A percentile compares a stretch with the other conserved stretches of the same genome.
Evolutionary conservation across 352 stramenopile species (phyloP).

Genomic region (Phytophthora ramorum): DNA sequence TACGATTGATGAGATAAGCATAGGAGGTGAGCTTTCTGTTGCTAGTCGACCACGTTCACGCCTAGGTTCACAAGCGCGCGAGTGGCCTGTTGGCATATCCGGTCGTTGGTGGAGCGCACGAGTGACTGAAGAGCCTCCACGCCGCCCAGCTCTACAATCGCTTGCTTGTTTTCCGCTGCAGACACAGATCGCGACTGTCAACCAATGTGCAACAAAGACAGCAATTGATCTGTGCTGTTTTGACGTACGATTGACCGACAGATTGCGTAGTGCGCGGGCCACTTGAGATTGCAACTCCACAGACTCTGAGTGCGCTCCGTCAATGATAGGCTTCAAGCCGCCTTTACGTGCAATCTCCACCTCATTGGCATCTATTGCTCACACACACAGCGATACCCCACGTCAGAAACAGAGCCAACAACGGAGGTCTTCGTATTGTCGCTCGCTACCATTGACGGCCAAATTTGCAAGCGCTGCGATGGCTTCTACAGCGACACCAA

Average conservation of each 20-base stretch:
- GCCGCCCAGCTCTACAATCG: slow-evolving; percentile 85
- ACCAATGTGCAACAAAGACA: neutral
- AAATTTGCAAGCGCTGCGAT: slow-evolving; percentile 95
- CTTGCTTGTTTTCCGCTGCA: slow-evolving; percentile 89
- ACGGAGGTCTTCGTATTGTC: neutral
- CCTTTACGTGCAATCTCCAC: slow-evolving; percentile 90
- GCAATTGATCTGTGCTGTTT: neutral
- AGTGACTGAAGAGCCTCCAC: slow-evolving; percentile 85
- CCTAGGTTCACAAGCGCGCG: slow-evolving; percentile 90
- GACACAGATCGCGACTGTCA: slow-evolving; percentile 5
- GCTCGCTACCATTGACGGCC: slow-evolving; percentile 89
- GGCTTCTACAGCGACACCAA: slow-evolving; percentile 90
- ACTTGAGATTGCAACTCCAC: slow-evolving; percentile 90
- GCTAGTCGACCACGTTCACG: slow-evolving; percentile 81
- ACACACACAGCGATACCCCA: neutral
- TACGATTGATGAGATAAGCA: slow-evolving; percentile 1
- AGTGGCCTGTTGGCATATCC: slow-evolving; percentile 91
- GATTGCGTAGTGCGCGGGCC: slow-evolving; percentile 92
- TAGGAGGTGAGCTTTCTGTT: neutral
- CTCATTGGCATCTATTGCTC: slow-evolving; percentile 90
- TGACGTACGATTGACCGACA: slow-evolving; percentile 92
- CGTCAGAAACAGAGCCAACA: neutral
- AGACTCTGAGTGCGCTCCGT: slow-evolving; percentile 78
- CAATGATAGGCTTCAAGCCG: slow-evolving; percentile 92
- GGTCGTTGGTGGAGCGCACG: slow-evolving; percentile 80